phyloP scores from a whole-genome alignment of 768 basidiomycete species.

The Naganishia kalamii region DNA sequence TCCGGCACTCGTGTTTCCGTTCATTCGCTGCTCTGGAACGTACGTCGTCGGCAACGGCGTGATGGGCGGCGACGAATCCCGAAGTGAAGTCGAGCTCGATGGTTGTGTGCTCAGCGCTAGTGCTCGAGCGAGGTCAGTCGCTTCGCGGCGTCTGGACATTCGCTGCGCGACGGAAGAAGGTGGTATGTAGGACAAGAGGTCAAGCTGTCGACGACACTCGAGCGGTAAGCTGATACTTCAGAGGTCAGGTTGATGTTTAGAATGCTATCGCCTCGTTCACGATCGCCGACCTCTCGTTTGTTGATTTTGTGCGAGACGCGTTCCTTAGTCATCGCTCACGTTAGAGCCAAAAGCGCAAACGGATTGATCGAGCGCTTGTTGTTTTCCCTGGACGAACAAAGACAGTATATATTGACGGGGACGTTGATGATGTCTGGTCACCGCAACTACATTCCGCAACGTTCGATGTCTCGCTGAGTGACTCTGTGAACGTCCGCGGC shows the following conservation, averaged over 20 bases:
- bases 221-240: no score
- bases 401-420: neutral
- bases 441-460: no score
- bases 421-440: neutral
- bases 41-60: constrained; percentile 4
- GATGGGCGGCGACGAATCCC: constrained; percentile 5
- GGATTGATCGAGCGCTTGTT: neutral
- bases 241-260: no score
- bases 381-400: neutral
- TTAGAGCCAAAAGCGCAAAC: neutral
- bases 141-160: constrained; percentile 12
- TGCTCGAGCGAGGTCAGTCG: constrained; percentile 12
- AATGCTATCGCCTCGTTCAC: constrained; percentile 3
- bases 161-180: neutral
- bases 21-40: neutral
- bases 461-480: neutral
- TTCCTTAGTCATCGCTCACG: neutral
- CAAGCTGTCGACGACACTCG: no score
- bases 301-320: constrained; percentile 14
- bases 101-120: constrained; percentile 9
- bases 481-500: neutral
- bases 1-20: neutral
- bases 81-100: neutral
- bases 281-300: constrained; percentile 12
- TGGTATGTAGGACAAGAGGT: neutral